Conservation (phyloP, 306 rosid genomes). For the Hippophae gyantsensis region DNA sequence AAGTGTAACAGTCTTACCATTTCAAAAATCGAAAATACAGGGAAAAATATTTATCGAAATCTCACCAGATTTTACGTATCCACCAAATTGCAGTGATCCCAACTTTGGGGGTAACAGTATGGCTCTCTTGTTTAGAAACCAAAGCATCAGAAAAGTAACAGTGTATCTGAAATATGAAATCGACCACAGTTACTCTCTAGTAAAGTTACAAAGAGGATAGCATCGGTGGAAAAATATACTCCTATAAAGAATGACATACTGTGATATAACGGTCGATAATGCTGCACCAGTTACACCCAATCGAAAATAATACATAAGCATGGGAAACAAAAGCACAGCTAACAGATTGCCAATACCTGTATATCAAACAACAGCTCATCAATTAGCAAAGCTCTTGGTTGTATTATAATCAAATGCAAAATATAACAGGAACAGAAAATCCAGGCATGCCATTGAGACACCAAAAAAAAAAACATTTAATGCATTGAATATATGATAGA, state of each 20-base stretch:
- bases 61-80: conserved; percentile 79
- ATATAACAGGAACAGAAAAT: neutral
- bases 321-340: conserved; percentile 68
- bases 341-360: conserved; percentile 83
- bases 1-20: neutral
- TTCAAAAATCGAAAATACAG: neutral
- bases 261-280: conserved; percentile 80
- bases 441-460: neutral
- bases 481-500: too few species aligned
- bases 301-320: conserved; percentile 60
- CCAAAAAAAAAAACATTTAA: too few species aligned
- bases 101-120: conserved; percentile 77
- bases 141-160: conserved; percentile 69
- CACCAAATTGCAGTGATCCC: conserved; percentile 75
- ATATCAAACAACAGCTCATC: conserved; percentile 14
- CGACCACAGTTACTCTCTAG: conserved; percentile 1
- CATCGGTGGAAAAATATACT: conserved; percentile 10
- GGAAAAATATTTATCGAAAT: neutral
- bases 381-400: conserved; percentile 20
- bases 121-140: conserved; percentile 63
- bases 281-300: conserved; percentile 93
- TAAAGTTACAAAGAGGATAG: conserved; percentile 4
- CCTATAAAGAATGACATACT: conserved; percentile 45
- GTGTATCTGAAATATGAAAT: conserved; percentile 51
- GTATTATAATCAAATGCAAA: conserved; percentile 8